phyloP scores from a whole-genome alignment of 768 basidiomycete species.

The Gloeopeniophorella convolvens region DNA sequence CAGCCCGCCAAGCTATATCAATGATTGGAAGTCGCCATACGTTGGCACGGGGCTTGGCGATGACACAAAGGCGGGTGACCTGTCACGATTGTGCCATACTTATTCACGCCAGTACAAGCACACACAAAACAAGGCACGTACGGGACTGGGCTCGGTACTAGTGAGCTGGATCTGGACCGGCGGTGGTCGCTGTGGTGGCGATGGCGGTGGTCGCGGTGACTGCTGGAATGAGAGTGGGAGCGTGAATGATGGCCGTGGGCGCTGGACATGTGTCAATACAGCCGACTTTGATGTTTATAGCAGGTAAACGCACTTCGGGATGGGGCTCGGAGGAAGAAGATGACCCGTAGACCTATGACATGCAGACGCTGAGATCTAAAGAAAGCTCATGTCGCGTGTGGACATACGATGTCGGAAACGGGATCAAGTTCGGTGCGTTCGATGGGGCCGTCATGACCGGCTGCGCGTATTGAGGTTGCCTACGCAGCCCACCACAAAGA shows the following conservation, averaged over 20 bases:
- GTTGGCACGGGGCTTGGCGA: not conserved
- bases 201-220: not conserved
- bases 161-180: not conserved
- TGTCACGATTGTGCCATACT: not conserved
- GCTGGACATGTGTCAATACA: not conserved
- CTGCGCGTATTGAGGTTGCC: not conserved
- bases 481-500: not conserved
- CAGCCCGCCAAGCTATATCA: not conserved
- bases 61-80: not conserved
- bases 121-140: not conserved
- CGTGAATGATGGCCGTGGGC: not conserved
- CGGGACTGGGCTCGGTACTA: constrained; percentile 3
- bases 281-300: not conserved
- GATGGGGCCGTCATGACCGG: not conserved
- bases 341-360: not conserved
- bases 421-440: not conserved
- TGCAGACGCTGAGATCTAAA: not conserved
- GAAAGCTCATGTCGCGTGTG: not conserved
- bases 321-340: constrained; percentile 1
- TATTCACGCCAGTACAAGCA: not conserved
- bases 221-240: not conserved
- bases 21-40: not conserved
- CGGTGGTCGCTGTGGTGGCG: not conserved
- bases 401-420: not conserved
- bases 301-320: constrained; percentile 1